These are phyloP conservation scores for Fusarium pseudograminearum DNA, from an alignment of 2,329 filamentous ascomycete species.

Conservation along the genomic window DNA sequence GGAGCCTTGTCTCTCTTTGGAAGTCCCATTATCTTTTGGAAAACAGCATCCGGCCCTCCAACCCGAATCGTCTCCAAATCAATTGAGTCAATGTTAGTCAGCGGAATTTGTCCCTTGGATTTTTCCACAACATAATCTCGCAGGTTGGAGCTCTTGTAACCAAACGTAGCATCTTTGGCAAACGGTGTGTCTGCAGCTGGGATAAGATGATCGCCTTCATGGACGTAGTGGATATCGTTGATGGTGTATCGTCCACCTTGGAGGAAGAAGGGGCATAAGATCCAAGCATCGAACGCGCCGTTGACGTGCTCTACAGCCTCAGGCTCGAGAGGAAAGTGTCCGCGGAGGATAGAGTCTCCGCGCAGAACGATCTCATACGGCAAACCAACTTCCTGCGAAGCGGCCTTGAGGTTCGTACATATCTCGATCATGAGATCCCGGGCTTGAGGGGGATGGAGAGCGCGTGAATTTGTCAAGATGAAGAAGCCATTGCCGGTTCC, in stretches of 20 bases:
- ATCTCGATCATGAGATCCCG: conserved; percentile 62
- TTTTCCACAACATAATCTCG: conserved; percentile 65
- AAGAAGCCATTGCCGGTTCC: conserved; percentile 16
- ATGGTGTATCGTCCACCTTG: conserved; percentile 70
- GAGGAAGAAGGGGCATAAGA: conserved; percentile 69
- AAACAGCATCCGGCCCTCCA: conserved; percentile 58
- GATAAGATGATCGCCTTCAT: conserved; percentile 56
- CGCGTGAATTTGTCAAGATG: conserved; percentile 52
- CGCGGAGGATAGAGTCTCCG: conserved; percentile 67
- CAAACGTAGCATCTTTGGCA: conserved; percentile 68
- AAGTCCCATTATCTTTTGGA: conserved; percentile 54
- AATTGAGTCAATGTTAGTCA: conserved; percentile 57
- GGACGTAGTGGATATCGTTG: conserved; percentile 68
- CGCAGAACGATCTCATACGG: conserved; percentile 67
- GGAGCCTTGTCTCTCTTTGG: conserved; percentile 48
- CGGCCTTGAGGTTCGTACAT: conserved; percentile 61
- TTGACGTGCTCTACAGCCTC: conserved; percentile 64
- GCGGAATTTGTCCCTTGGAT: conserved; percentile 56
- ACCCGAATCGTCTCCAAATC: conserved; percentile 61
- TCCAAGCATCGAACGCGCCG: conserved; percentile 63
- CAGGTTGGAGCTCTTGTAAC: conserved; percentile 64
- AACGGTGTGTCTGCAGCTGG: conserved; percentile 66
- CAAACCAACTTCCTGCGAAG: conserved; percentile 54
- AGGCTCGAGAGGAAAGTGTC: conserved; percentile 67
- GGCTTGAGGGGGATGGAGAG: conserved; percentile 63